Percentiles rank a stretch among this genome's conserved stretches.
These are phyloP conservation scores for Terana coerulea DNA, from an alignment of 768 basidiomycete genomes.

Conservation along the genomic window DNA sequence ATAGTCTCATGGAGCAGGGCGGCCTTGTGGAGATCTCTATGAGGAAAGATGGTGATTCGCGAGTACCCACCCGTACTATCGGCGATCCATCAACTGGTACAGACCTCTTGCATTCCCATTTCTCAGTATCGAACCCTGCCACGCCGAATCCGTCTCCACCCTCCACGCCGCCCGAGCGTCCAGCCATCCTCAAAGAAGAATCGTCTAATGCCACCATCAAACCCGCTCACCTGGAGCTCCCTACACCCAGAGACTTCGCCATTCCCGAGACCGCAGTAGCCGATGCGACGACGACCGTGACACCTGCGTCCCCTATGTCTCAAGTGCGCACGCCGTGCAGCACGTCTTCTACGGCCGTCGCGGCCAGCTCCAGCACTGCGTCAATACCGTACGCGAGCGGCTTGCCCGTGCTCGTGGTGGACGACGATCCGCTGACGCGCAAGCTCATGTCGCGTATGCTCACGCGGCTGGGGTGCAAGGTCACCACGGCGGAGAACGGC, in stretches of 20 bases:
- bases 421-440: slow-evolving; percentile 79
- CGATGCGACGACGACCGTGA: neutral
- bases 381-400: slow-evolving; percentile 38
- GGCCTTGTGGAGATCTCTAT: slow-evolving; percentile 45
- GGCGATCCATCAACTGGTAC: slow-evolving; percentile 39
- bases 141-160: slow-evolving; percentile 2
- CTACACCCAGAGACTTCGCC: slow-evolving; percentile 19
- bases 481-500: slow-evolving; percentile 84
- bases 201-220: slow-evolving; percentile 16
- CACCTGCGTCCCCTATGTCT: neutral
- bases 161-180: slow-evolving; percentile 9
- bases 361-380: slow-evolving; percentile 1
- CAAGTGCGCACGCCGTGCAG: neutral
- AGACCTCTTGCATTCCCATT: slow-evolving; percentile 1
- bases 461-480: slow-evolving; percentile 71
- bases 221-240: slow-evolving; percentile 19
- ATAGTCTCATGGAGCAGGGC: slow-evolving; percentile 66
- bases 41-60: slow-evolving; percentile 22
- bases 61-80: slow-evolving; percentile 39
- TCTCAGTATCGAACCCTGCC: slow-evolving; percentile 2
- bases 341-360: slow-evolving; percentile 13
- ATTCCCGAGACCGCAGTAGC: neutral
- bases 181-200: slow-evolving; percentile 3
- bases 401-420: slow-evolving; percentile 72
- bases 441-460: slow-evolving; percentile 78